Conservation (phyloP, 768 basidiomycete species). For the Cyathus striatus region DNA sequence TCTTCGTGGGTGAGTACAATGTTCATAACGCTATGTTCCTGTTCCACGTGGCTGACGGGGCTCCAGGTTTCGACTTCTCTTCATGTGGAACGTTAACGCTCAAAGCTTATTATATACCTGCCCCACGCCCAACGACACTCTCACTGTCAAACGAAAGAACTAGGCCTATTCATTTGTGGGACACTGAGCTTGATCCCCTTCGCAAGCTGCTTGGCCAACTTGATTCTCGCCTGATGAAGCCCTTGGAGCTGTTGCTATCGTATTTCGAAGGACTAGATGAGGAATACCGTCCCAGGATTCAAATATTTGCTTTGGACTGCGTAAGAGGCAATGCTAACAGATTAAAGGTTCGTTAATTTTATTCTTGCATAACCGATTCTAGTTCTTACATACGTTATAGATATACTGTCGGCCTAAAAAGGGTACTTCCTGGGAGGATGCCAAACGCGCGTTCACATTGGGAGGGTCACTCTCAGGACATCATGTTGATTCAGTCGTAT, state of each 20-base stretch:
- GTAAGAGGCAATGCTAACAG: constrained; percentile 18
- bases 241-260: constrained; percentile 19
- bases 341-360: constrained; percentile 15
- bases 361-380: not conserved
- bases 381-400: constrained; percentile 10
- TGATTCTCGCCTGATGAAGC: constrained; percentile 16
- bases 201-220: constrained; percentile 15
- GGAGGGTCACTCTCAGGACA: constrained; percentile 18
- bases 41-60: no score
- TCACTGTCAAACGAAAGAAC: not conserved
- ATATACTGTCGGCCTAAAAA: constrained; percentile 21
- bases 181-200: constrained; percentile 16
- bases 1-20: constrained; percentile 25
- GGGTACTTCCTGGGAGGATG: constrained; percentile 22
- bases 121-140: constrained; percentile 7
- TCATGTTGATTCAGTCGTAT: constrained; percentile 14
- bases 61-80: constrained; percentile 23
- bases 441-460: constrained; percentile 17
- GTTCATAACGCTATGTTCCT: no score
- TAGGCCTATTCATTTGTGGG: constrained; percentile 14
- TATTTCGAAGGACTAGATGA: constrained; percentile 17
- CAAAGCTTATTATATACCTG: constrained; percentile 25
- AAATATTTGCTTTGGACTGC: constrained; percentile 24
- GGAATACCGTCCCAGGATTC: constrained; percentile 15
- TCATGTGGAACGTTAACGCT: constrained; percentile 17